Evolutionary conservation across 805 yeast genomes (phyloP), one percentile per base, ranked within the genome.

Genomic region (Teunomyces atbi): DNA sequence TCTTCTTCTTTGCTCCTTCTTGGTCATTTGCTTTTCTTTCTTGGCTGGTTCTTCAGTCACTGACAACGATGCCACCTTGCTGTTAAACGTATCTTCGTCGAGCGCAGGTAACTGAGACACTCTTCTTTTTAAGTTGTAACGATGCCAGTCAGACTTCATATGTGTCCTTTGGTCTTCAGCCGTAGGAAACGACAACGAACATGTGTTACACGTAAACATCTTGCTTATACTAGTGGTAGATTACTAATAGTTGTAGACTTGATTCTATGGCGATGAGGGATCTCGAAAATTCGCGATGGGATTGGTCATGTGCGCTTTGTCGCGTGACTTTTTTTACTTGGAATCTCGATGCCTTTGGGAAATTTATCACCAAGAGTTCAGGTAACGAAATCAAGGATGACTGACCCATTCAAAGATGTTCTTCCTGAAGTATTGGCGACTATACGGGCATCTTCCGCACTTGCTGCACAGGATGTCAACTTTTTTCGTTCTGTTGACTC

Each of bases 381-480:
- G 11, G 39, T 19, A 26, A n/a, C 42, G 13, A 26, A n/a, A n/a
- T 45, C 53, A 49, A 43, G n/a, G 45, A 49, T 18, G 41, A 43
- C 36, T n/a, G 39, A 36, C 23, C 39, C 39, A 13, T 45, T 47
- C 29, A 42, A 47, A 16, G 58, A 59, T 10, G 52, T 69, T 13
- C 61, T 81, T 15, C 78, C 82, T 8, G 63, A 74, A 47, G 68
- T 83, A n/a, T 74, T 80, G 41, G 71, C 76, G 8, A 69, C 83
- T 3, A 79, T 87, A 33, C 71, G 95, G 49, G 77, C 85, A 2
- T 76, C 96, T 0, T 71, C 84, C 3, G 82, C 86, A 2, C 64
- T 91, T 36, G 86, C 87, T 2, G 80, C 89, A 0, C 86, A 86
- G 46, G 98, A 92, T 68, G 76, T 90, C n/a, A 79, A 77, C 26